Evolutionary conservation across 106 monocot species (phyloP).

Genomic region (Dioscorea zingiberensis): DNA sequence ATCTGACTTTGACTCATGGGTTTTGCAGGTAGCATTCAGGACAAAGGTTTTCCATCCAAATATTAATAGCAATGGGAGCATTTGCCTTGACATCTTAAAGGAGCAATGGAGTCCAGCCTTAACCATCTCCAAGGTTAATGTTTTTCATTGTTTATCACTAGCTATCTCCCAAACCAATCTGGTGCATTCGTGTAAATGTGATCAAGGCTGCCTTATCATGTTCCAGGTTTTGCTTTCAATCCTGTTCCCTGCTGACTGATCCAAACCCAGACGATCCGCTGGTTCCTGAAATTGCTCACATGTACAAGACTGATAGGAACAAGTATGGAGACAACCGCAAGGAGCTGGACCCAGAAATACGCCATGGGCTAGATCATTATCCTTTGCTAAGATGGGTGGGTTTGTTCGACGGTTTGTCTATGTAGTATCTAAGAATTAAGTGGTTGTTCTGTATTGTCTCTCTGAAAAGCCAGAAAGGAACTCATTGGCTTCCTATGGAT

Average conservation of each 20-base stretch:
- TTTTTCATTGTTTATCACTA: not conserved
- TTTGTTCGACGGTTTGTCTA: not conserved
- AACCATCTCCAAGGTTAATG: slow-evolving; percentile 56
- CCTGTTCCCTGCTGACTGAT: slow-evolving; percentile 37
- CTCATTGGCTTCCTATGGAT: too few relatives aligned
- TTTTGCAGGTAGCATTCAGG: slow-evolving; percentile 30
- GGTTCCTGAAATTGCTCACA: slow-evolving; percentile 35
- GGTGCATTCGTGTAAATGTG: too few relatives aligned
- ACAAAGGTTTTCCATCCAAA: slow-evolving; percentile 68
- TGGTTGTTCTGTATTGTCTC: not conserved
- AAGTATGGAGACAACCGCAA: slow-evolving; percentile 44
- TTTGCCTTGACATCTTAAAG: slow-evolving; percentile 69
- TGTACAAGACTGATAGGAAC: slow-evolving; percentile 31
- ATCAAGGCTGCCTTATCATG: too few relatives aligned
- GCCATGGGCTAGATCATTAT: slow-evolving; percentile 22
- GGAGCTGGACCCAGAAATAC: slow-evolving; percentile 50
- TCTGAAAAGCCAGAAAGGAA: too few relatives aligned
- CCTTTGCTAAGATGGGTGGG: too few relatives aligned
- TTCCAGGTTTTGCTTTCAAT: slow-evolving; percentile 40
- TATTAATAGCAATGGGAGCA: slow-evolving; percentile 65
- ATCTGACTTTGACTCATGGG: too few relatives aligned
- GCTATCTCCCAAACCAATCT: too few relatives aligned
- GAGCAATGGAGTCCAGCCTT: slow-evolving; percentile 71
- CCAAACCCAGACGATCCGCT: slow-evolving; percentile 36
- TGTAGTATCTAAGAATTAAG: not conserved